Base-by-base conservation (phyloP, 1,284 basidiomycete genomes). In the Apiotrichum siamense region DNA sequence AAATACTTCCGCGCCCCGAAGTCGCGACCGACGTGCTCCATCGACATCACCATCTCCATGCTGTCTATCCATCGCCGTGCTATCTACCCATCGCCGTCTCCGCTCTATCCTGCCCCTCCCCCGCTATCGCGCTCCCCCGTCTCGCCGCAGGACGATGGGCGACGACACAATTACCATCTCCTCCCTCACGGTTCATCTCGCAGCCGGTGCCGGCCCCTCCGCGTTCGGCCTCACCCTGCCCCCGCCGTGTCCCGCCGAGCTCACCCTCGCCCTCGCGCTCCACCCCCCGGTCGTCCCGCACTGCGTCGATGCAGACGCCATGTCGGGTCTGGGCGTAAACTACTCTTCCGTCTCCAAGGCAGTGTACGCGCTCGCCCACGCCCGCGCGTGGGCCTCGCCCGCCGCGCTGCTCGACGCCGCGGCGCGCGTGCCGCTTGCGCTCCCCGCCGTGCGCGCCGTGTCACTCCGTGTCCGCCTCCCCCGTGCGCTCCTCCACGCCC, bases 271-370 rank as follows among this genome's bases (percentile, higher is more conserved):
- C 5, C 66, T 72, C 43, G 42, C 50, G 27, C 65, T 75, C 36
- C 38, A 55, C 13, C 54, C 52, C 4, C n/a, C 46, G 11, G 57
- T 67, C 39, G 59, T 74, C 54, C 59, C 65, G 7, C 43, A 59
- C 10, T 66, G 66, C 38, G 57, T 62, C 4, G 42, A 53, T 15
- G 62, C 64, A 9, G 72, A 73, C 48, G 58, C 62, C 26, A 70
- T 72, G 59, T 43, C 56, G 2, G 67, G 63, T 3, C 61, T 71
- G 18, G 66, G 70, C n/a, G 66, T 76, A 31, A 75, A 75, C 57
- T 76, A 76, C 58, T 72, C 68, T 1, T 55, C 64, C 1, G 56
- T 72, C 5, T 63, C 64, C 13, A 75, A 76, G 47, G 56, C 56
- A 2, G 58, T 75, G 15, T 64, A 67, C 42, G 57, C 59, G 10